Conservation (phyloP, 1,139 yeast genomes). For the Suhomyces ambrosiae region DNA sequence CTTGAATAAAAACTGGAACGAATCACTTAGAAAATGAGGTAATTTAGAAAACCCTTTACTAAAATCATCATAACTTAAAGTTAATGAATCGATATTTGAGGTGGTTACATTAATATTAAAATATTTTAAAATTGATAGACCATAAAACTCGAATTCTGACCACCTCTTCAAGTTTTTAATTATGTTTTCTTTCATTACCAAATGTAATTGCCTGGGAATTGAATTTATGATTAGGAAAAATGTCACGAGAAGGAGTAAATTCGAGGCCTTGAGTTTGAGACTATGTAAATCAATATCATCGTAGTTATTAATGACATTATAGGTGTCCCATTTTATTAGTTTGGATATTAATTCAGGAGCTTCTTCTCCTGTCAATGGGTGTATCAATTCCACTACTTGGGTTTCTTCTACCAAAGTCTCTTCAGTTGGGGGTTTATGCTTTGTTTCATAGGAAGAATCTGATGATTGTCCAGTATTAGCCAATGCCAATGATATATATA, state of each 20-base stretch:
- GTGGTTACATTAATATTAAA: slow-evolving; percentile 36
- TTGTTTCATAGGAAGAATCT: background rate
- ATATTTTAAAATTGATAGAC: slow-evolving; percentile 45
- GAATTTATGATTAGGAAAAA: slow-evolving; percentile 41
- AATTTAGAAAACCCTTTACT: slow-evolving; percentile 28
- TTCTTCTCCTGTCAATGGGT: slow-evolving; percentile 15
- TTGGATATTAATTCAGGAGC: slow-evolving; percentile 17
- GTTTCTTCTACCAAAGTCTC: slow-evolving; percentile 13
- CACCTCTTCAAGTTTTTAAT: slow-evolving; percentile 26
- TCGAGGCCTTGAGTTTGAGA: slow-evolving; percentile 35
- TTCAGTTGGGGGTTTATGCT: slow-evolving; percentile 2
- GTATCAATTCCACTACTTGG: slow-evolving; percentile 14
- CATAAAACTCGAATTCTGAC: slow-evolving; percentile 35
- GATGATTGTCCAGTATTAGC: background rate
- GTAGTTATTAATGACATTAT: slow-evolving; percentile 20
- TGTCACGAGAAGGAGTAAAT: slow-evolving; percentile 38
- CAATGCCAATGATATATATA: slow-evolving; percentile 28
- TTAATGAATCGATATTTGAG: slow-evolving; percentile 20
- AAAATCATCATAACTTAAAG: slow-evolving; percentile 40
- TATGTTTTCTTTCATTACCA: slow-evolving; percentile 19
- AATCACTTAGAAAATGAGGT: slow-evolving; percentile 40
- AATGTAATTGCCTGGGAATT: slow-evolving; percentile 29
- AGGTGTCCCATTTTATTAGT: slow-evolving; percentile 28
- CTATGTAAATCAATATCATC: slow-evolving; percentile 35
- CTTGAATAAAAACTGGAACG: slow-evolving; percentile 39